Base-by-base conservation (phyloP, 495 filamentous ascomycete genomes). In the Penicillium steckii region DNA sequence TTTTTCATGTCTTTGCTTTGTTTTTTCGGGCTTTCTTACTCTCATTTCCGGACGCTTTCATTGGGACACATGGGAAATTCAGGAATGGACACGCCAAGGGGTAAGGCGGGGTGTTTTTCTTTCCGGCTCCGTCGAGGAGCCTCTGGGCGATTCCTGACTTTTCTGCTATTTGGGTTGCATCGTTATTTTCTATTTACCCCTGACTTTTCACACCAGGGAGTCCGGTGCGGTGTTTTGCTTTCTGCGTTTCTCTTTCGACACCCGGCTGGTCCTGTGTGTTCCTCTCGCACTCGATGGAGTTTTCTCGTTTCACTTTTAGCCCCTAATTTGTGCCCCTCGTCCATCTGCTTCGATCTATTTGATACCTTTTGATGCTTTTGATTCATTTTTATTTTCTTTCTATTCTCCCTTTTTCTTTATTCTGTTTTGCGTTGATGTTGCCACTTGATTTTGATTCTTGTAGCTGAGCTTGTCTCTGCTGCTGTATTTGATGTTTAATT, bases 181-280 rank as follows among this genome's bases (percentile, higher is more conserved):
- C 42, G 52, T 57, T 32, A 58, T 59, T 59, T 59, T 50, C 22
- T 51, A 21, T 50, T 53, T 66, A 55, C 53, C 44, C 43, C 60
- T 46, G 56, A 51, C 53, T 59, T 59, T 59, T 69, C 66, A 59
- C 68, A 71, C 70, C 67, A 73, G 66, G 74, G 74, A 76, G 72
- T 77, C 70, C 65, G 71, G 72, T 77, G 66, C 68, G 72, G 69
- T 74, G 71, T 74, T 70, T 58, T 70, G 65, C 56, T 68, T 63
- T 66, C 67, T 53, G 50, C 48, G 62, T 44, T 44, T 47, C 35
- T 53, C 61, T 60, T 61, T 69, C 69, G 62, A 72, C 74, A 75
- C 72, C 70, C 61, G 74, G 74, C 74, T 77, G 74, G 74, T 73
- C 74, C 74, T 77, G 74, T 69, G 74, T 77, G 74, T 72, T 75